phyloP scores from a whole-genome alignment of 106 monocot genomes.

The Allium cepa region DNA sequence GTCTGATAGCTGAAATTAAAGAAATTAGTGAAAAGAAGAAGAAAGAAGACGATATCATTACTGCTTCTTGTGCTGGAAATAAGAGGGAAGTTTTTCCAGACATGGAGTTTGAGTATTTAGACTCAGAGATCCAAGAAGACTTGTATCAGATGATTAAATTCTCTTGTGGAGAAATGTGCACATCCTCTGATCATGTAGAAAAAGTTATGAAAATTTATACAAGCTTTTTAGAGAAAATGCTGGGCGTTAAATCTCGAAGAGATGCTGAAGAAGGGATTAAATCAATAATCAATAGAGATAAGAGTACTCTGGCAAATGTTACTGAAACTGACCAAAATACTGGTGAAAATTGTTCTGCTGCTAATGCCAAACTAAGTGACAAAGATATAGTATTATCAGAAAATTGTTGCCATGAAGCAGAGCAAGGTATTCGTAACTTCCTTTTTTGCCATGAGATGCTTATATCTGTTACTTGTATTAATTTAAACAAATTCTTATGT shows the following conservation, averaged over 20 bases:
- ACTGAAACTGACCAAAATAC: conserved; percentile 34
- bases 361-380: conserved; percentile 36
- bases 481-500: no score
- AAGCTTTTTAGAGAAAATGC: conserved; percentile 66
- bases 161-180: conserved; percentile 75
- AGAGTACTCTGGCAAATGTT: conserved; percentile 19
- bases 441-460: background rate
- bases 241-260: conserved; percentile 49
- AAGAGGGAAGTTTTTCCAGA: conserved; percentile 45
- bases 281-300: conserved; percentile 28
- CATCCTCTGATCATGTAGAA: conserved; percentile 58
- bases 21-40: conserved; percentile 74
- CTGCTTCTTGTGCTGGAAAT: conserved; percentile 67
- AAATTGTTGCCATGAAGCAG: conserved; percentile 45
- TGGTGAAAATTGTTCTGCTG: conserved; percentile 20
- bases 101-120: conserved; percentile 63
- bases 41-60: conserved; percentile 67
- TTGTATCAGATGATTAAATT: conserved; percentile 73
- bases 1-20: conserved; percentile 76
- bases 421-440: conserved; percentile 23
- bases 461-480: no score
- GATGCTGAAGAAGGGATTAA: conserved; percentile 62
- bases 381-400: conserved; percentile 37
- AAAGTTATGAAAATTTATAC: conserved; percentile 78
- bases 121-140: conserved; percentile 61